Evolutionary conservation across 768 basidiomycete genomes (phyloP).

Genomic region (Tricholoma matsutake): DNA sequence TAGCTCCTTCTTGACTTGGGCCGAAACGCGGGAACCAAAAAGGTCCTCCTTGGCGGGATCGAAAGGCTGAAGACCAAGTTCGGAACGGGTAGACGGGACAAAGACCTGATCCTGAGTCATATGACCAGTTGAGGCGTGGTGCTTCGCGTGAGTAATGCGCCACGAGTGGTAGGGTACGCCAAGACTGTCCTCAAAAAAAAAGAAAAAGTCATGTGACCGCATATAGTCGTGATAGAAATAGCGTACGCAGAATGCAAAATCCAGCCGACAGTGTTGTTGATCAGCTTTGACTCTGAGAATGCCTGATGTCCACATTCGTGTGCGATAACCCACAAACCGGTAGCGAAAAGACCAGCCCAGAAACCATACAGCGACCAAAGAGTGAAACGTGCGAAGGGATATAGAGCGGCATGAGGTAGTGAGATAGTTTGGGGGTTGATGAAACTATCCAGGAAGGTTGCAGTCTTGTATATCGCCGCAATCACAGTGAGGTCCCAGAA

Average conservation of each 20-base stretch:
- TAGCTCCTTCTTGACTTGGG: constrained; percentile 68
- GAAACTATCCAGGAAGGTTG: constrained; percentile 60
- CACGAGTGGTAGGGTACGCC: constrained; percentile 97
- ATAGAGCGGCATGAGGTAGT: constrained; percentile 60
- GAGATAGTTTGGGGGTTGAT: constrained; percentile 52
- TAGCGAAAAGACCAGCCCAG: constrained; percentile 79
- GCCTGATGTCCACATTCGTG: constrained; percentile 97
- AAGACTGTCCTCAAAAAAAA: constrained; percentile 45
- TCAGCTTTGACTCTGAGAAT: constrained; percentile 86
- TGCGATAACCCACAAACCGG: constrained; percentile 92
- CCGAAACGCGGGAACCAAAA: constrained; percentile 59
- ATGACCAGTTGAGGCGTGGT: constrained; percentile 93
- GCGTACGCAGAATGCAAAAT: constrained; percentile 84
- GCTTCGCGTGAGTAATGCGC: constrained; percentile 91
- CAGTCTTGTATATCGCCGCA: constrained; percentile 60
- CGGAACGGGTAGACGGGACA: constrained; percentile 84
- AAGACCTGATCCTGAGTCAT: constrained; percentile 96
- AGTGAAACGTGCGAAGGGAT: constrained; percentile 57
- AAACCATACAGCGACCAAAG: constrained; percentile 84
- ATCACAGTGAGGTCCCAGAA: constrained; percentile 76
- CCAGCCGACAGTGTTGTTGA: constrained; percentile 95
- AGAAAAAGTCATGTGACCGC: constrained; percentile 19
- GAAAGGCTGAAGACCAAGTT: constrained; percentile 61
- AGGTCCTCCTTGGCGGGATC: constrained; percentile 66
- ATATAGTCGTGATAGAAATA: constrained; percentile 9